phyloP scores from a whole-genome alignment of 1,284 basidiomycete species.

The Singerocomus inundabilis region DNA sequence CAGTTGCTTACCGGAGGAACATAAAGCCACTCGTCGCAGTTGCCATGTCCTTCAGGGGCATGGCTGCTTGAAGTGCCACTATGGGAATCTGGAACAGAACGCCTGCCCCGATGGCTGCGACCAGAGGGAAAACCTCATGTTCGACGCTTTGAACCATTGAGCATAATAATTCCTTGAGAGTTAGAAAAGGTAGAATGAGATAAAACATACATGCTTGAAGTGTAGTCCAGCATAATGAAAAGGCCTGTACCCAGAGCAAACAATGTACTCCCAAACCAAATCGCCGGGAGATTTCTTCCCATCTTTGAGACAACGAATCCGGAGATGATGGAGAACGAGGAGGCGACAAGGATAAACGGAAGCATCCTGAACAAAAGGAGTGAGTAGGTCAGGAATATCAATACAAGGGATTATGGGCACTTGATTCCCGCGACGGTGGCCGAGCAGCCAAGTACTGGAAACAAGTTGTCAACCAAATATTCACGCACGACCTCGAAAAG shows the following conservation, averaged over 20 bases:
- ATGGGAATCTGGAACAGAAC: slow-evolving; percentile 68
- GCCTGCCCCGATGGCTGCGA: slow-evolving; percentile 61
- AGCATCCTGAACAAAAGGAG: slow-evolving; percentile 48
- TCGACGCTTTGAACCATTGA: slow-evolving; percentile 47
- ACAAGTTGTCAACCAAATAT: slow-evolving; percentile 34
- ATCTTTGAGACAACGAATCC: slow-evolving; percentile 64
- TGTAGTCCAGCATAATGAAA: slow-evolving; percentile 52
- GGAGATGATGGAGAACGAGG: slow-evolving; percentile 61
- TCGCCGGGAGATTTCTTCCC: slow-evolving; percentile 61
- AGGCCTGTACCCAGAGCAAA: slow-evolving; percentile 65
- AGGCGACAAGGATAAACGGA: too few species aligned
- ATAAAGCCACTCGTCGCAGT: slow-evolving; percentile 70
- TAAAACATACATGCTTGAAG: slow-evolving; percentile 44
- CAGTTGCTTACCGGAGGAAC: slow-evolving; percentile 62
- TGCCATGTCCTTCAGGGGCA: slow-evolving; percentile 81
- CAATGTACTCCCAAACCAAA: slow-evolving; percentile 57
- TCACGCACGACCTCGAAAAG: background rate
- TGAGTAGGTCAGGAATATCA: background rate
- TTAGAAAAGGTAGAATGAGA: slow-evolving; percentile 3
- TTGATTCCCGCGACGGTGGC: slow-evolving; percentile 74
- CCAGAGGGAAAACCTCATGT: slow-evolving; percentile 59
- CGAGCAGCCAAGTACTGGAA: slow-evolving; percentile 63
- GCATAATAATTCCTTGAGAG: too few species aligned
- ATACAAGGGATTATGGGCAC: slow-evolving; percentile 35
- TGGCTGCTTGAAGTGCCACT: slow-evolving; percentile 74